Conservation (phyloP, 805 yeast genomes). For the Cyberlindnera euphorbiae region DNA sequence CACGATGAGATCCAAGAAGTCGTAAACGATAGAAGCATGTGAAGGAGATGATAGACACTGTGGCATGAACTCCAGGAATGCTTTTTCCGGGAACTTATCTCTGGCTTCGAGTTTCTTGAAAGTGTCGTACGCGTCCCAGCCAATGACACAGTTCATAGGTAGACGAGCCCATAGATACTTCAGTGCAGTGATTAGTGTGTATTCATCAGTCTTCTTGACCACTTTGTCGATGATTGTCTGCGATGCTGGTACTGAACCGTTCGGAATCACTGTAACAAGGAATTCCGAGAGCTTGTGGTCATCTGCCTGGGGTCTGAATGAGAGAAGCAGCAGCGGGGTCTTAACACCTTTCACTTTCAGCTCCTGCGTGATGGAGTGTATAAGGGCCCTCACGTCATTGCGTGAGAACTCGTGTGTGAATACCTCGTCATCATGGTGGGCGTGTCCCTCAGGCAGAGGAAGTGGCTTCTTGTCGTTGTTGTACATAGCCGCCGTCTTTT, state of each 20-base stretch:
- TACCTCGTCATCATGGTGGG: conserved; percentile 13
- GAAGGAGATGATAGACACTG: conserved; percentile 76
- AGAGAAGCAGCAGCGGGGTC: conserved; percentile 69
- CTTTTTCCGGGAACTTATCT: conserved; percentile 61
- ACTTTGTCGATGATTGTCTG: conserved; percentile 39
- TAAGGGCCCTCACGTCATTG: conserved; percentile 58
- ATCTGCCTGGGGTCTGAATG: conserved; percentile 67
- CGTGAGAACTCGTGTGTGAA: conserved; percentile 49
- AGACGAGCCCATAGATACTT: conserved; percentile 86
- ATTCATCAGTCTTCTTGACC: conserved; percentile 54
- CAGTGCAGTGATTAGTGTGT: conserved; percentile 65
- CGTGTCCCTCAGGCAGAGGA: conserved; percentile 14
- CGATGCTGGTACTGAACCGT: conserved; percentile 44
- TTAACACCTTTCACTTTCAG: conserved; percentile 65
- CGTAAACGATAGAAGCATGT: conserved; percentile 86
- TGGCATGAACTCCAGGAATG: conserved; percentile 81
- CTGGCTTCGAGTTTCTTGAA: conserved; percentile 63
- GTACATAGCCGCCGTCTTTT: conserved; percentile 1
- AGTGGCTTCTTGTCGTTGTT: conserved; percentile 13
- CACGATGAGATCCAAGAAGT: conserved; percentile 76
- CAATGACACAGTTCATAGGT: conserved; percentile 73
- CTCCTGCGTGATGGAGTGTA: conserved; percentile 69
- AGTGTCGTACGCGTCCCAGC: conserved; percentile 78
- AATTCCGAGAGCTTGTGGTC: conserved; percentile 56
- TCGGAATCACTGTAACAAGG: conserved; percentile 53